A percentile compares a stretch with the other conserved stretches of the same genome.
These are phyloP conservation scores for Drosera capensis DNA, from an alignment of 148 eudicot genomes.

Conservation along the genomic window DNA sequence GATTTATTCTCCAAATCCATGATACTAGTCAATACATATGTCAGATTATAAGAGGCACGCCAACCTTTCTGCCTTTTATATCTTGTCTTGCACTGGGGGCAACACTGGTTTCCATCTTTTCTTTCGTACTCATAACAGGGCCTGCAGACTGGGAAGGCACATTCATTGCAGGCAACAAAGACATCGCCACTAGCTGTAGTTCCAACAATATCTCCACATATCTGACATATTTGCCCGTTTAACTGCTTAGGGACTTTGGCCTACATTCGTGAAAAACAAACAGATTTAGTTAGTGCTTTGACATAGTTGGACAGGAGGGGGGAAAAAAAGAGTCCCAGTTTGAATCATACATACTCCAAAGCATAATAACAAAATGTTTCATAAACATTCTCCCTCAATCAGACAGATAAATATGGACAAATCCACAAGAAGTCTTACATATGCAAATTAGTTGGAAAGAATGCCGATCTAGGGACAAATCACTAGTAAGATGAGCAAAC, in stretches of 20 bases:
- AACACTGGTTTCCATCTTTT: slow-evolving; percentile 60
- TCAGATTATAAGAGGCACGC: slow-evolving; percentile 5
- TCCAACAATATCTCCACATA: slow-evolving; percentile 65
- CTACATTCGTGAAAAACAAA: slow-evolving; percentile 18
- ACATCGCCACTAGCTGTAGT: slow-evolving; percentile 28
- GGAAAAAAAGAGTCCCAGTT: too few relatives aligned
- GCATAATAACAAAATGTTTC: too few relatives aligned
- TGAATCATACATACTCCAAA: too few relatives aligned
- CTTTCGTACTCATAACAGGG: slow-evolving; percentile 76
- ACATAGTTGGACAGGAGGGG: not conserved
- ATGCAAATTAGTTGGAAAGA: too few relatives aligned
- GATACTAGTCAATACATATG: too few relatives aligned
- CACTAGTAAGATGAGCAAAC: too few relatives aligned
- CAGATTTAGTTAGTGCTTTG: not conserved
- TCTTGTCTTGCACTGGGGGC: slow-evolving; percentile 92
- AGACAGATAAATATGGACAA: too few relatives aligned
- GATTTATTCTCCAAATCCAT: too few relatives aligned
- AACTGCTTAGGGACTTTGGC: slow-evolving; percentile 44
- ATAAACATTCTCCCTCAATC: too few relatives aligned
- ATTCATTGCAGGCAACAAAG: slow-evolving; percentile 73
- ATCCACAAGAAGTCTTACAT: too few relatives aligned
- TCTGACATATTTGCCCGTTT: slow-evolving; percentile 61
- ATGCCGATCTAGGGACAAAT: too few relatives aligned
- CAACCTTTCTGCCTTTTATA: slow-evolving; percentile 77
- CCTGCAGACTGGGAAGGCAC: slow-evolving; percentile 70